These are phyloP conservation scores for Quercus dentata DNA, from an alignment of 306 rosid genomes.

Conservation along the genomic window DNA sequence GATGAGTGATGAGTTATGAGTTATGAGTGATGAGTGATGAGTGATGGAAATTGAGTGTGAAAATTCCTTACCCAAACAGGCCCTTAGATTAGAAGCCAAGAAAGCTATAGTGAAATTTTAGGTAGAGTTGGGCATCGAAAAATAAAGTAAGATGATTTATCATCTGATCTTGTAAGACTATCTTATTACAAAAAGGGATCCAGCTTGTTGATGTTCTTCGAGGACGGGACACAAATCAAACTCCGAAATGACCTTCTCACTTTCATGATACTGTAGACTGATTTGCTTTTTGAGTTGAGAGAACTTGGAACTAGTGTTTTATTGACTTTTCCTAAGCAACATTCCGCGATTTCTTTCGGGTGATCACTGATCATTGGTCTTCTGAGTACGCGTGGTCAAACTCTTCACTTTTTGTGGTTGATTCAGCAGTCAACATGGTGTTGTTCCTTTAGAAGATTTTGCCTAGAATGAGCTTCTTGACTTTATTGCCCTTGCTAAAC, in stretches of 20 bases:
- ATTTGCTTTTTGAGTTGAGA: not conserved
- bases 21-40: too few relatives aligned
- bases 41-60: too few relatives aligned
- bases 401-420: not conserved
- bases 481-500: too few relatives aligned
- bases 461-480: not conserved
- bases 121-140: too few relatives aligned
- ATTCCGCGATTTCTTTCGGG: slow-evolving; percentile 2
- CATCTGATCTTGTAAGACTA: not conserved
- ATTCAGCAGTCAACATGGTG: not conserved
- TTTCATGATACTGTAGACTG: not conserved
- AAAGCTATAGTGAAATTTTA: too few relatives aligned
- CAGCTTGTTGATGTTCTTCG: too few relatives aligned
- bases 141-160: too few relatives aligned
- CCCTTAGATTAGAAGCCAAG: too few relatives aligned
- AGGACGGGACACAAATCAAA: too few relatives aligned
- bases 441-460: not conserved
- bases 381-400: not conserved
- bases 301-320: slow-evolving; percentile 6
- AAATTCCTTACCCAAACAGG: too few relatives aligned
- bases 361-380: not conserved
- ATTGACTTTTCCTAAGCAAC: slow-evolving; percentile 1
- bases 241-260: not conserved
- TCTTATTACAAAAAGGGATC: not conserved
- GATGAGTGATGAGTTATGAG: too few relatives aligned